These are phyloP conservation scores for Monosporozyma siamensis DNA, from an alignment of 805 yeast species.

Conservation along the genomic window DNA sequence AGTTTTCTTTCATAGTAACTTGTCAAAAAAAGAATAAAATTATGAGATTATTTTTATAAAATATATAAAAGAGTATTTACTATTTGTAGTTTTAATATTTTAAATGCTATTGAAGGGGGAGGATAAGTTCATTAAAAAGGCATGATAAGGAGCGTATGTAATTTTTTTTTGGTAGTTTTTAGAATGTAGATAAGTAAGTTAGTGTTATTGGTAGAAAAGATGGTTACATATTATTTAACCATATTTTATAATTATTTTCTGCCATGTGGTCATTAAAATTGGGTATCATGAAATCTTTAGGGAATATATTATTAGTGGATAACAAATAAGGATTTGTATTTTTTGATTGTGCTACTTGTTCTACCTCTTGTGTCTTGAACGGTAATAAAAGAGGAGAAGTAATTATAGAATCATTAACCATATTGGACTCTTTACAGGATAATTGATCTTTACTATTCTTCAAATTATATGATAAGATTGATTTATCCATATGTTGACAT, in stretches of 20 bases:
- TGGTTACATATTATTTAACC: constrained; percentile 17
- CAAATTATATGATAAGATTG: constrained; percentile 2
- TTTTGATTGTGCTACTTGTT: not conserved
- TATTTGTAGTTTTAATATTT: too few species aligned
- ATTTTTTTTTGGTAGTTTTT: not conserved
- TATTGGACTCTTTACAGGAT: not conserved
- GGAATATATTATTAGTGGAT: not conserved
- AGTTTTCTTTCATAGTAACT: too few species aligned
- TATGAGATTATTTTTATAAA: too few species aligned
- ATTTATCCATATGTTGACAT: constrained; percentile 16
- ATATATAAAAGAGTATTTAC: too few species aligned
- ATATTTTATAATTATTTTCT: constrained; percentile 26
- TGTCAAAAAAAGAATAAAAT: too few species aligned
- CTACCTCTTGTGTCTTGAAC: constrained; percentile 1
- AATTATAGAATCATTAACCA: constrained; percentile 12
- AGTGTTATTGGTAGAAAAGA: too few species aligned
- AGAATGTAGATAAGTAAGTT: too few species aligned
- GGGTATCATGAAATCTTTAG: not conserved
- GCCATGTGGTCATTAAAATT: constrained; percentile 19
- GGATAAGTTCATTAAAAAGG: not conserved
- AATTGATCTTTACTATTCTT: not conserved
- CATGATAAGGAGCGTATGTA: not conserved
- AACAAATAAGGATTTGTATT: not conserved
- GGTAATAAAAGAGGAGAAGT: constrained; percentile 21
- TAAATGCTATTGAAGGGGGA: too few species aligned